Evolutionary conservation across 2,329 filamentous ascomycete genomes (phyloP), one percentile per base, ranked within the genome.

Genomic region (Talaromyces sp.): DNA sequence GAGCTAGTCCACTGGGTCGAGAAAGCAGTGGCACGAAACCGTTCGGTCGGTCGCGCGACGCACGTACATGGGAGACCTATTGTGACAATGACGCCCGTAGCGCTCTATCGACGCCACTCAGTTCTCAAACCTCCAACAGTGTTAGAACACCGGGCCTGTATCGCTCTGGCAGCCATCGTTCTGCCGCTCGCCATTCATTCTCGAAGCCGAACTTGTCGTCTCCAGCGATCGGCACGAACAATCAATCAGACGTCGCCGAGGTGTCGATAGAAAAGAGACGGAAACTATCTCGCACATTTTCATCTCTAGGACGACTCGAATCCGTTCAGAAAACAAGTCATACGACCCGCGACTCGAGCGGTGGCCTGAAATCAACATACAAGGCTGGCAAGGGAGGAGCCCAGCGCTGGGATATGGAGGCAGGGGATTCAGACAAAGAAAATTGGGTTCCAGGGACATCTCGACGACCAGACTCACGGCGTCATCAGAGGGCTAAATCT

Each of bases 351-450:
- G 39, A 31, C 14, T 35, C 48, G 28, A 18, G n/a, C 35, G n/a
- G 44, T 23, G 25, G n/a, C 35, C 23, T 18, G 2, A 33, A 44
- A 28, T 59, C 67, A 33, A 64, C 64, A 40, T 31, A 50, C 23
- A 61, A 64, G 33, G 63, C 66, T 56, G 57, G 65, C 64, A 73
- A 75, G 69, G 66, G 71, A 74, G 69, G 71, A 81, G 69, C 55
- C 75, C 40, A 75, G 80, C 75, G 18, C 31, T 23, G 31, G 69
- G 80, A 57, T n/a, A 14, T 57, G 69, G 72, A 85, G 16, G 85
- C 77, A 74, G 81, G 86, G 56, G 93, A 96, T 70, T 96, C 92
- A 1, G 93, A 98, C 74, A 98, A 98, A 78, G 93, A 98, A 79
- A 98, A 98, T 72, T 96, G 92, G 85, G 76, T 83, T 44, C 84